A percentile compares a stretch with the other conserved stretches of the same genome.
phyloP scores from a whole-genome alignment of 345 rosid genomes.

The Schrenkiella parvula region DNA sequence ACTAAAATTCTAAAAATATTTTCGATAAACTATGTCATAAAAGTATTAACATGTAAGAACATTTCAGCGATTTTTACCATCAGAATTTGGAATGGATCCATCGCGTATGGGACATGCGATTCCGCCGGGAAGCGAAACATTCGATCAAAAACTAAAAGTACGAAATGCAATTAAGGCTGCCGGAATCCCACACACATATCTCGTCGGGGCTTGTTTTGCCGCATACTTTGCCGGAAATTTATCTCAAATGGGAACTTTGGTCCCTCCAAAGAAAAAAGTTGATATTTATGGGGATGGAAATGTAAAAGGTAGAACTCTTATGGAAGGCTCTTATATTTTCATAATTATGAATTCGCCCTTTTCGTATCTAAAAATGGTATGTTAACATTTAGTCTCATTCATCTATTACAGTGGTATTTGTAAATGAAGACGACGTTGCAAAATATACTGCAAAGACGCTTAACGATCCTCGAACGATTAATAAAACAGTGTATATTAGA shows the following conservation, averaged over 20 bases:
- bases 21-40: too few relatives aligned
- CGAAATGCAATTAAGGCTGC: conserved; percentile 73
- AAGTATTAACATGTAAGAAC: background rate
- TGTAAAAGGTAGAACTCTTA: conserved; percentile 50
- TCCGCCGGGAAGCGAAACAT: conserved; percentile 70
- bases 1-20: too few relatives aligned
- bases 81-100: conserved; percentile 88
- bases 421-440: conserved; percentile 65
- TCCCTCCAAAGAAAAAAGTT: conserved; percentile 53
- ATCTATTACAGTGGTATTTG: conserved; percentile 35
- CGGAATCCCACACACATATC: conserved; percentile 63
- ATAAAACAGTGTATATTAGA: conserved; percentile 58
- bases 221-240: conserved; percentile 74
- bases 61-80: conserved; percentile 66
- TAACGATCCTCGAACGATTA: conserved; percentile 63
- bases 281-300: conserved; percentile 64
- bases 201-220: conserved; percentile 67
- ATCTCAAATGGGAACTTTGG: conserved; percentile 51
- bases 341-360: background rate
- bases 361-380: too few relatives aligned
- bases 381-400: background rate
- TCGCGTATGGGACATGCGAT: conserved; percentile 60
- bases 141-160: conserved; percentile 70
- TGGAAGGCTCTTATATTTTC: background rate
- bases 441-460: conserved; percentile 56